Evolutionary conservation across 306 rosid species (phyloP).

Genomic region (Vicia villosa): DNA sequence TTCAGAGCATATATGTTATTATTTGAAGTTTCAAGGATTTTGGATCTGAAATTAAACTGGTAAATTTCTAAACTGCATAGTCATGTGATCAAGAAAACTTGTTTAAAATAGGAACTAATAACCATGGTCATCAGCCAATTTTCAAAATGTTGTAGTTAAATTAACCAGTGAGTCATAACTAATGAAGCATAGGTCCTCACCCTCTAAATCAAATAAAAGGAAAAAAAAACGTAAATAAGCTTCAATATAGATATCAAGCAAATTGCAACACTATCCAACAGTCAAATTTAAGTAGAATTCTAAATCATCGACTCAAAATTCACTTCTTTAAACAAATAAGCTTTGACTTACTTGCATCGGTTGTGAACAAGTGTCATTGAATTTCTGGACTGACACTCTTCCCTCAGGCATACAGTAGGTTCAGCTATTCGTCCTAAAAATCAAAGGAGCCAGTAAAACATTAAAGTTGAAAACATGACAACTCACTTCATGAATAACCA

Average conservation of each 20-base stretch:
- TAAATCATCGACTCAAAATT: constrained; percentile 1
- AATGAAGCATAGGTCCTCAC: not conserved
- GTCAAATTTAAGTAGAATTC: not conserved
- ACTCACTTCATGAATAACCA: not conserved
- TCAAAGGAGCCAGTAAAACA: constrained; percentile 24
- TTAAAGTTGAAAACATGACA: constrained; percentile 6
- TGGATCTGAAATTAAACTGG: constrained; percentile 21
- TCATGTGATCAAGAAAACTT: not conserved
- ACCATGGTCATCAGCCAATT: not conserved
- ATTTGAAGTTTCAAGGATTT: not conserved
- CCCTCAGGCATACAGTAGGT: constrained; percentile 77
- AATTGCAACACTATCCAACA: constrained; percentile 1
- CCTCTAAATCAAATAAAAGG: constrained; percentile 2
- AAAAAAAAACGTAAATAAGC: not conserved
- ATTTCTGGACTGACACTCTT: constrained; percentile 89
- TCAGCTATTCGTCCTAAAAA: constrained; percentile 72
- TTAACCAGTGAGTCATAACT: not conserved
- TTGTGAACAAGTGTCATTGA: constrained; percentile 94
- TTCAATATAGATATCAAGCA: not conserved
- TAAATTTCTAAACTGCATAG: not conserved
- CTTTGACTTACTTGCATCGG: constrained; percentile 72
- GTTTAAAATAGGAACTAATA: not conserved
- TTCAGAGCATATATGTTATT: constrained; percentile 32
- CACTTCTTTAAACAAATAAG: constrained; percentile 1
- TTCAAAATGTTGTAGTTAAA: constrained; percentile 9